phyloP scores from a whole-genome alignment of 805 yeast species.

The Zygosaccharomyces kombuchaensis region DNA sequence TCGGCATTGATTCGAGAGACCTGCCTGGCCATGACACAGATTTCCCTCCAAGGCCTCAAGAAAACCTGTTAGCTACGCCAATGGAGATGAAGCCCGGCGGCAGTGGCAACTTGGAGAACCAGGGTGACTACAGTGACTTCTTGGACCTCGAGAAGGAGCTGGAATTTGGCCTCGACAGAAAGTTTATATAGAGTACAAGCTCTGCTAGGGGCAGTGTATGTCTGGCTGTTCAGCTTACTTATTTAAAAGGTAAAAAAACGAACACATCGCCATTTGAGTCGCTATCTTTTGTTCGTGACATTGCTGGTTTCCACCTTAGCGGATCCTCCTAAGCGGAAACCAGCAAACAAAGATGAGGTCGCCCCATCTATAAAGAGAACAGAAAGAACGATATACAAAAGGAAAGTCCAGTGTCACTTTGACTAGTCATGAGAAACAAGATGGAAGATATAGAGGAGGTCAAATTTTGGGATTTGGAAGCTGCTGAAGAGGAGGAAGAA shows the following conservation, averaged over 20 bases:
- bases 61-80: conserved; percentile 36
- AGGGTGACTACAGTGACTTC: conserved; percentile 28
- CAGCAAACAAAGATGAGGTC: no score
- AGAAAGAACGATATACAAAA: no score
- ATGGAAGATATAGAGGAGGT: not conserved
- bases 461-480: not conserved
- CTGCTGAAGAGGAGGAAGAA: not conserved
- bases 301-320: not conserved
- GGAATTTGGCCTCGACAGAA: conserved; percentile 64
- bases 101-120: conserved; percentile 9
- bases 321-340: no score
- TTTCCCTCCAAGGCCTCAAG: conserved; percentile 62
- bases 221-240: not conserved
- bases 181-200: conserved; percentile 14
- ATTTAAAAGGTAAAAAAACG: not conserved
- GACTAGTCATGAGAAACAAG: not conserved
- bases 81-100: conserved; percentile 12
- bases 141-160: conserved; percentile 59
- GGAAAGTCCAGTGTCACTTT: no score
- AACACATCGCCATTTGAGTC: not conserved
- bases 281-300: not conserved
- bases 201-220: not conserved
- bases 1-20: conserved; percentile 47
- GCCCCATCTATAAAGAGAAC: no score
- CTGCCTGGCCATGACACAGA: conserved; percentile 40